Conservation (phyloP, 2,329 filamentous ascomycete species). For the Biscogniauxia sp. region DNA sequence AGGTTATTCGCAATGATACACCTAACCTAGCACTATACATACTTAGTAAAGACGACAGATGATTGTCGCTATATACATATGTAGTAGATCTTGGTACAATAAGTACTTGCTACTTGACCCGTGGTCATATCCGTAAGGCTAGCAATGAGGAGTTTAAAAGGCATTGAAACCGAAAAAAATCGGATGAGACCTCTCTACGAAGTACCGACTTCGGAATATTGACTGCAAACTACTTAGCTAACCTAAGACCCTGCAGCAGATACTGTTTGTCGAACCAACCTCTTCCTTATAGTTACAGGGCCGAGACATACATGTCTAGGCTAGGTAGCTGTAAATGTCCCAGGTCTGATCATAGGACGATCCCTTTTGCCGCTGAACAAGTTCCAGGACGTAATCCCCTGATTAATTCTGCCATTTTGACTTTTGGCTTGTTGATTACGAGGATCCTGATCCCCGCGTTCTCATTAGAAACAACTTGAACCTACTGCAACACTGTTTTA, state of each 20-base stretch:
- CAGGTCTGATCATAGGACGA: not conserved
- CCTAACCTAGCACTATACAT: too few species aligned
- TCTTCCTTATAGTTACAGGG: slow-evolving; percentile 6
- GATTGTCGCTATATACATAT: too few species aligned
- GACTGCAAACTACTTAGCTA: not conserved
- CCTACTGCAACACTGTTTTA: slow-evolving; percentile 30
- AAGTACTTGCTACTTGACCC: too few species aligned
- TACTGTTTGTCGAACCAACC: not conserved
- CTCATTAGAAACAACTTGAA: slow-evolving; percentile 16
- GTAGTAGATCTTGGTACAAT: too few species aligned
- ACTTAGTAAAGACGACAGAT: too few species aligned
- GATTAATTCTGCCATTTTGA: slow-evolving; percentile 1
- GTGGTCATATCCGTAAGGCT: too few species aligned
- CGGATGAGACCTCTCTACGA: too few species aligned
- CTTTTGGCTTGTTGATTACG: slow-evolving; percentile 3
- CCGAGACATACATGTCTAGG: slow-evolving; percentile 5
- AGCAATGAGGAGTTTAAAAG: too few species aligned
- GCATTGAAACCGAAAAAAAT: too few species aligned
- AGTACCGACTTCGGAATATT: not conserved
- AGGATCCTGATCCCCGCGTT: slow-evolving; percentile 5
- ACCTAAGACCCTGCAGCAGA: not conserved
- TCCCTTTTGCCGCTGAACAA: not conserved
- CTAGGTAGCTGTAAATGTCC: not conserved
- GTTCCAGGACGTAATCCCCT: slow-evolving; percentile 5
- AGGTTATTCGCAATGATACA: too few species aligned